phyloP scores from a whole-genome alignment of 2,329 filamentous ascomycete species.

The Hymenoscyphus linearis region DNA sequence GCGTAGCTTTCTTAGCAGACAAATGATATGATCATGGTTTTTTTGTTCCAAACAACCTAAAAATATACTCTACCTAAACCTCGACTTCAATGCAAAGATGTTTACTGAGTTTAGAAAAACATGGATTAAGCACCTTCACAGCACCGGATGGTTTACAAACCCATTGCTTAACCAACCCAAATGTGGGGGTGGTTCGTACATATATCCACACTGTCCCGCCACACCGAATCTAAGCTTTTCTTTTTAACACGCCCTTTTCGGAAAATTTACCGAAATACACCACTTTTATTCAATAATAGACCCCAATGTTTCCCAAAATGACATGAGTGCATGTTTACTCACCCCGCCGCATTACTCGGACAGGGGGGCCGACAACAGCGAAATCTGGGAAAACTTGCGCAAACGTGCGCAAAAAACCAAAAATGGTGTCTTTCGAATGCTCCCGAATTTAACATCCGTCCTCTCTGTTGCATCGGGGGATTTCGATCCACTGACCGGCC shows the following conservation, averaged over 20 bases:
- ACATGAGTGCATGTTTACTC: neutral
- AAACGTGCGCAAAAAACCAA: slow-evolving; percentile 2
- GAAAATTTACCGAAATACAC: neutral
- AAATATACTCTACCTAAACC: too few species aligned
- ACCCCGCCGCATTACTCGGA: neutral
- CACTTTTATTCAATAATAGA: neutral
- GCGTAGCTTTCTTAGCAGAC: too few species aligned
- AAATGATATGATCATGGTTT: too few species aligned
- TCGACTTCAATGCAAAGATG: too few species aligned
- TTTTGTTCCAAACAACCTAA: too few species aligned
- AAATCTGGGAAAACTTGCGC: slow-evolving; percentile 1
- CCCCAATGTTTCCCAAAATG: neutral
- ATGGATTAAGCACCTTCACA: neutral
- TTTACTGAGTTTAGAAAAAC: neutral
- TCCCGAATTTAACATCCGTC: neutral
- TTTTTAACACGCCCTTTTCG: neutral
- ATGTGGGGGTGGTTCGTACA: neutral
- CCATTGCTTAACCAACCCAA: neutral
- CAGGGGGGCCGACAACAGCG: neutral
- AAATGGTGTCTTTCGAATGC: neutral
- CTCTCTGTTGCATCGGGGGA: neutral
- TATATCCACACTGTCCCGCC: neutral
- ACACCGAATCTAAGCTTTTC: neutral
- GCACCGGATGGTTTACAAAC: neutral
- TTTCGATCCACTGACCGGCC: neutral